phyloP scores from a whole-genome alignment of 2,329 filamentous ascomycete genomes.

The Paradendryphiella salina region DNA sequence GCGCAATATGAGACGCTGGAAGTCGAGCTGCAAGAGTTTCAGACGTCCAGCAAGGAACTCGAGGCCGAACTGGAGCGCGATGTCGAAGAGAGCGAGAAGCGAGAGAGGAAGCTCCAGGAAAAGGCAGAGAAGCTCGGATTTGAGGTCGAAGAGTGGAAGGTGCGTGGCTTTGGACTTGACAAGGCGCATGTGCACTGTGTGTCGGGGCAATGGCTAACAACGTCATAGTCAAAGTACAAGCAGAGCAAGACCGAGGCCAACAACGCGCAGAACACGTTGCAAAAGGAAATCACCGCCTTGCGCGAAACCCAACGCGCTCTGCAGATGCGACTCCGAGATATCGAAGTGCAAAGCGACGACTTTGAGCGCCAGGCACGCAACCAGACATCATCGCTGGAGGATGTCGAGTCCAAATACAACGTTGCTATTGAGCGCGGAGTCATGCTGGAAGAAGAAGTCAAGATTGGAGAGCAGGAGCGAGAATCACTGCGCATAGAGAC shows the following conservation, averaged over 20 bases:
- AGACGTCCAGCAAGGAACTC: conserved; percentile 88
- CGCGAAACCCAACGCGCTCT: conserved; percentile 81
- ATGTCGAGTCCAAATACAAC: conserved; percentile 96
- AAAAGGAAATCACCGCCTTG: conserved; percentile 93
- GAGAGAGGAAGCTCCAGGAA: conserved; percentile 81
- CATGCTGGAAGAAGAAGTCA: conserved; percentile 94
- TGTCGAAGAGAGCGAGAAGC: conserved; percentile 91
- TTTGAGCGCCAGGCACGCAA: conserved; percentile 95
- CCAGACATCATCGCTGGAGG: conserved; percentile 92
- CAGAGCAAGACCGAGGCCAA: conserved; percentile 89
- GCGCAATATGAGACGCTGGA: conserved; percentile 91
- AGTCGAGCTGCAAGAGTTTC: conserved; percentile 88
- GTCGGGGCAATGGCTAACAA: conserved; percentile 5
- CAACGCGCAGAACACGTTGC: conserved; percentile 77
- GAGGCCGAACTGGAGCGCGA: conserved; percentile 96
- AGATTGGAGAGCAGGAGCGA: conserved; percentile 85
- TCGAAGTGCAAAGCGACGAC: conserved; percentile 97
- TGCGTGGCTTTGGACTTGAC: conserved; percentile 50
- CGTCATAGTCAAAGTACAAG: conserved; percentile 81
- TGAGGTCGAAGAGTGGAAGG: conserved; percentile 98
- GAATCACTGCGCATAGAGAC: conserved; percentile 86
- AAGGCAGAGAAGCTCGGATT: conserved; percentile 83
- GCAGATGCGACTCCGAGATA: conserved; percentile 84
- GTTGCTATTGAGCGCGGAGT: conserved; percentile 88
- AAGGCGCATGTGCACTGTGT: background rate